A percentile compares a stretch with the other conserved stretches of the same genome.
phyloP scores from a whole-genome alignment of 2,329 filamentous ascomycete genomes.

The Colletotrichum sansevieriae region DNA sequence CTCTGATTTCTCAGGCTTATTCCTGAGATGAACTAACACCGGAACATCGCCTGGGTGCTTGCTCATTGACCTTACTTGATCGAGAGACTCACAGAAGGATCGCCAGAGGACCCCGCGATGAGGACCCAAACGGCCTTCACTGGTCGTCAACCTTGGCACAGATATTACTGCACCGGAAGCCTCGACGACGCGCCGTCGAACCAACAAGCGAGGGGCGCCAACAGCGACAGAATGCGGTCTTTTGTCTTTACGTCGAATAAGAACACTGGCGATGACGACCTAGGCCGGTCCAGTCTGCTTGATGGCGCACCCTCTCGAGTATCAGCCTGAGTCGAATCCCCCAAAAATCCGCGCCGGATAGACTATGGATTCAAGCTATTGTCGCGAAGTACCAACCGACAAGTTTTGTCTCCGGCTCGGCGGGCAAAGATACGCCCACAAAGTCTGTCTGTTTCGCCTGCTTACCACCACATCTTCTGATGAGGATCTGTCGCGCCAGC shows the following conservation, averaged over 20 bases:
- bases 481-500: constrained; percentile 3
- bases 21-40: constrained; percentile 3
- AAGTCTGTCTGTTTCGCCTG: background rate
- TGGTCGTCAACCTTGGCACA: background rate
- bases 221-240: constrained; percentile 16
- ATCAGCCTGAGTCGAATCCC: constrained; percentile 3
- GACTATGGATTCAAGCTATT: constrained; percentile 16
- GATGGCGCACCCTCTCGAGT: constrained; percentile 3
- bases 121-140: constrained; percentile 1
- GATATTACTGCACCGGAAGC: constrained; percentile 30
- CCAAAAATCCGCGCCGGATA: background rate
- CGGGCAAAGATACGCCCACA: constrained; percentile 24
- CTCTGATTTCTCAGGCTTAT: constrained; percentile 8
- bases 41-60: constrained; percentile 17
- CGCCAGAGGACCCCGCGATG: constrained; percentile 16
- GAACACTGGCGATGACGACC: constrained; percentile 9
- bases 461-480: constrained; percentile 32
- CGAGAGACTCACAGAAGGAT: constrained; percentile 35
- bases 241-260: constrained; percentile 15
- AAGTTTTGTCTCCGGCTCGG: constrained; percentile 22
- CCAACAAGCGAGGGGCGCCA: constrained; percentile 27
- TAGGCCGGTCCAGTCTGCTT: background rate
- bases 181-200: constrained; percentile 22
- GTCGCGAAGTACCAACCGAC: constrained; percentile 21
- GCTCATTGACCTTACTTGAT: constrained; percentile 10